A percentile compares a stretch with the other conserved stretches of the same genome.
These are phyloP conservation scores for Margaritispora aquatica DNA, from an alignment of 495 filamentous ascomycete genomes.

Conservation along the genomic window DNA sequence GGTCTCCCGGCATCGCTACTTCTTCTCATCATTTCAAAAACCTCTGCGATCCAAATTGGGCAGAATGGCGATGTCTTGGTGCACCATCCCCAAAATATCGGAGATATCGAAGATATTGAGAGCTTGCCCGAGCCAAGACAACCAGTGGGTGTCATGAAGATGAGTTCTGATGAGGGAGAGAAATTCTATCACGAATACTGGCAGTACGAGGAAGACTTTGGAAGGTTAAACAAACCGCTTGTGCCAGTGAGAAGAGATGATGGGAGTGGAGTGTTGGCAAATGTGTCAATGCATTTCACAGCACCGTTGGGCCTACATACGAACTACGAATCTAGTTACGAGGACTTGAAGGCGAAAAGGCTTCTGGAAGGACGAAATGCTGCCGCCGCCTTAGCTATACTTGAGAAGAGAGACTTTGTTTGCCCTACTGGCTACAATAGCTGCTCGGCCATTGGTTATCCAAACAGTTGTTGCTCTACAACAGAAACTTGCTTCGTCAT, in stretches of 20 bases:
- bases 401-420: conserved; percentile 52
- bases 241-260: conserved; percentile 1
- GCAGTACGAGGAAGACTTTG: conserved; percentile 37
- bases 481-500: conserved; percentile 66
- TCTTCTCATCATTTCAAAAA: conserved; percentile 33
- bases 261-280: conserved; percentile 12
- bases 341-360: conserved; percentile 11
- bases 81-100: conserved; percentile 26
- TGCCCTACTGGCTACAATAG: conserved; percentile 65
- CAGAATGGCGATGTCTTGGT: not conserved
- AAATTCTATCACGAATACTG: conserved; percentile 72
- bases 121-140: conserved; percentile 25
- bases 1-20: conserved; percentile 43
- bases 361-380: conserved; percentile 11
- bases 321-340: conserved; percentile 8
- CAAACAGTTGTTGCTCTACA: conserved; percentile 69
- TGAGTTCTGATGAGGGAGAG: conserved; percentile 74
- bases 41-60: not conserved
- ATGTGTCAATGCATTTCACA: conserved; percentile 16
- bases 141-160: conserved; percentile 57
- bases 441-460: conserved; percentile 63
- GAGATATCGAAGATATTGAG: conserved; percentile 28
- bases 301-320: conserved; percentile 15
- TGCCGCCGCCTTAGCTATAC: conserved; percentile 30
- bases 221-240: not conserved